Evolutionary conservation across 2,329 filamentous ascomycete species (phyloP).

Genomic region (Aspergillus sp.): DNA sequence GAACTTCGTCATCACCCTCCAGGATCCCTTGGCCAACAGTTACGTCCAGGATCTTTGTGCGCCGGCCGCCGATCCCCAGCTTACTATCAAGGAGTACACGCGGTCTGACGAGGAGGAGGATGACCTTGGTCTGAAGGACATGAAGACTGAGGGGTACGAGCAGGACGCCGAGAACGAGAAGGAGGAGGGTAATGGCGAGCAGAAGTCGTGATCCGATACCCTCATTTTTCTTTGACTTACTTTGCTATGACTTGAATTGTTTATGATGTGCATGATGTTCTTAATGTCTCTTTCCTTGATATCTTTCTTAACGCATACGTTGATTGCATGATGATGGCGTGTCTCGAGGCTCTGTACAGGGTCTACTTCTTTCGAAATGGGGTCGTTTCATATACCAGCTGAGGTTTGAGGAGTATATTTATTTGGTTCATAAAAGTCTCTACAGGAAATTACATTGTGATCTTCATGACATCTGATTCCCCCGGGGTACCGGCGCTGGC

Average conservation of each 20-base stretch:
- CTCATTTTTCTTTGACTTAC: constrained; percentile 6
- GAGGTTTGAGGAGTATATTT: constrained; percentile 17
- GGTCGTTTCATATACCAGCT: no score
- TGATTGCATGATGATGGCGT: constrained; percentile 6
- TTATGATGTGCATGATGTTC: constrained; percentile 18
- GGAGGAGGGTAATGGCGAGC: constrained; percentile 14
- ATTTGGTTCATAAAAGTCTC: constrained; percentile 8
- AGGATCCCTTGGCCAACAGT: constrained; percentile 84
- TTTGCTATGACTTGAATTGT: constrained; percentile 9
- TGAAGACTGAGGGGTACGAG: constrained; percentile 86
- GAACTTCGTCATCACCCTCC: constrained; percentile 74
- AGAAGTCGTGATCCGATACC: constrained; percentile 22
- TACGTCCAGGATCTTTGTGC: constrained; percentile 84
- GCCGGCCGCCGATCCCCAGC: constrained; percentile 75
- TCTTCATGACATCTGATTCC: not conserved
- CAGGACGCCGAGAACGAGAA: constrained; percentile 38
- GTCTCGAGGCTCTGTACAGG: not conserved
- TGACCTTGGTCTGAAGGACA: constrained; percentile 81
- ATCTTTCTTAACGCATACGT: constrained; percentile 2
- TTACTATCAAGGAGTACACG: constrained; percentile 74
- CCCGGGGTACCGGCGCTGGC: no score
- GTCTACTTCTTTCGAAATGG: constrained; percentile 1
- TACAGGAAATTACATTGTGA: constrained; percentile 1
- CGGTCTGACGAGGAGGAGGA: constrained; percentile 90
- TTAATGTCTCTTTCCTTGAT: constrained; percentile 7